Conservation (phyloP, 1,284 basidiomycete species). For the Anthracocystis walkeri region DNA sequence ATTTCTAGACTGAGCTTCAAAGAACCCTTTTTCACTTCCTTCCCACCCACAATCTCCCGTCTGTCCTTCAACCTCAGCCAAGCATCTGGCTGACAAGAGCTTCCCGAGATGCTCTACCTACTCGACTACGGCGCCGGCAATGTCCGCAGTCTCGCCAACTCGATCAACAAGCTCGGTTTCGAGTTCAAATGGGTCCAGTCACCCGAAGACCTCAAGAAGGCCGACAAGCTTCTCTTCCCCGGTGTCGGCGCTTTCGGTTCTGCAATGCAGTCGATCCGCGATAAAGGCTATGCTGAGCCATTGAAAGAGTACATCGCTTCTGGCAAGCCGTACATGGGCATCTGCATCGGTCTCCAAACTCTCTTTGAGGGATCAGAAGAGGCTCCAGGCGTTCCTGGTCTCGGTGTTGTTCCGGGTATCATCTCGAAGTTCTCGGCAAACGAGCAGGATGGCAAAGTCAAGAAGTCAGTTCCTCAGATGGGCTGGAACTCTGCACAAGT, state of each 20-base stretch:
- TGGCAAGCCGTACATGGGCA: constrained; percentile 86
- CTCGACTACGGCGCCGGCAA: constrained; percentile 69
- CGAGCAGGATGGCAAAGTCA: constrained; percentile 59
- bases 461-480: constrained; percentile 95
- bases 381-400: constrained; percentile 56
- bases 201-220: constrained; percentile 86
- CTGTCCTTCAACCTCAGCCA: neutral
- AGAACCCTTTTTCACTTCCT: neutral
- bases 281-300: constrained; percentile 83
- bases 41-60: neutral
- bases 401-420: constrained; percentile 65
- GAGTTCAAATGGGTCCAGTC: constrained; percentile 89
- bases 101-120: constrained; percentile 62
- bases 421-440: constrained; percentile 52
- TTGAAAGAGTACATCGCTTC: constrained; percentile 85
- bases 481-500: constrained; percentile 80
- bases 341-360: constrained; percentile 81
- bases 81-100: neutral
- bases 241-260: constrained; percentile 96
- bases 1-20: neutral
- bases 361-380: constrained; percentile 84
- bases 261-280: constrained; percentile 82
- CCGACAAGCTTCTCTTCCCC: constrained; percentile 93
- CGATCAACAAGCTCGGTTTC: constrained; percentile 86
- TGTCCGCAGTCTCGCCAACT: constrained; percentile 80